Percentiles rank a stretch among this genome's conserved stretches.
Conservation (phyloP, 176 grass and related monocot species). For the Carex scoparia region DNA sequence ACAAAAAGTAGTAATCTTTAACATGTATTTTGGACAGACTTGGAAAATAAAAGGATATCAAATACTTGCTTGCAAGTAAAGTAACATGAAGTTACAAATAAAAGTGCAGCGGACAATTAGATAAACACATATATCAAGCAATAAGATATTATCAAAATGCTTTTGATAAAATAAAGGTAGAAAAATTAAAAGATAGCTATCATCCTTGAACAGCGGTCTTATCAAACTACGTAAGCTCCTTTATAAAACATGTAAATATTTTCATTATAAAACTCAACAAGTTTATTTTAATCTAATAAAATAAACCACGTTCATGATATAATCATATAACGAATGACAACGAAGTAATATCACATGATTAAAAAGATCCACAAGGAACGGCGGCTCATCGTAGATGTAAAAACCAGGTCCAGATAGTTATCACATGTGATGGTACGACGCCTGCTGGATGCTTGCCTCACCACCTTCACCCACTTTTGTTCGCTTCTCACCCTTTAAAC, state of each 20-base stretch:
- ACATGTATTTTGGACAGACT: neutral
- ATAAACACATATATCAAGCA: neutral
- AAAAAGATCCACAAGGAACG: neutral
- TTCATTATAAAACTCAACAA: neutral
- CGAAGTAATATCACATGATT: neutral
- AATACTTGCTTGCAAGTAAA: neutral
- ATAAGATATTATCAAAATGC: neutral
- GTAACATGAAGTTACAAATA: neutral
- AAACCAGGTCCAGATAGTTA: conserved; percentile 2
- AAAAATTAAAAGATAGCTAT: too few species aligned
- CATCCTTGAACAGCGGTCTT: neutral
- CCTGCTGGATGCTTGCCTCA: conserved; percentile 1
- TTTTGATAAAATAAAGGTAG: neutral
- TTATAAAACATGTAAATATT: neutral
- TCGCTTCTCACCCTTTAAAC: conserved; percentile 19
- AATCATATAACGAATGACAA: neutral
- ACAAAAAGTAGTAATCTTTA: neutral
- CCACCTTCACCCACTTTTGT: conserved; percentile 27
- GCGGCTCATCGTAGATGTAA: neutral
- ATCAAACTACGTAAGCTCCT: neutral
- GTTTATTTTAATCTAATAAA: neutral
- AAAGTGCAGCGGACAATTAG: too few species aligned
- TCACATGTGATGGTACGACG: conserved; percentile 1
- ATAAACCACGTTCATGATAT: neutral
- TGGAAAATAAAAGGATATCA: neutral